A percentile compares a stretch with the other conserved stretches of the same genome.
phyloP scores from a whole-genome alignment of 352 stramenopile genomes.

The Globisporangium megalacanthum region DNA sequence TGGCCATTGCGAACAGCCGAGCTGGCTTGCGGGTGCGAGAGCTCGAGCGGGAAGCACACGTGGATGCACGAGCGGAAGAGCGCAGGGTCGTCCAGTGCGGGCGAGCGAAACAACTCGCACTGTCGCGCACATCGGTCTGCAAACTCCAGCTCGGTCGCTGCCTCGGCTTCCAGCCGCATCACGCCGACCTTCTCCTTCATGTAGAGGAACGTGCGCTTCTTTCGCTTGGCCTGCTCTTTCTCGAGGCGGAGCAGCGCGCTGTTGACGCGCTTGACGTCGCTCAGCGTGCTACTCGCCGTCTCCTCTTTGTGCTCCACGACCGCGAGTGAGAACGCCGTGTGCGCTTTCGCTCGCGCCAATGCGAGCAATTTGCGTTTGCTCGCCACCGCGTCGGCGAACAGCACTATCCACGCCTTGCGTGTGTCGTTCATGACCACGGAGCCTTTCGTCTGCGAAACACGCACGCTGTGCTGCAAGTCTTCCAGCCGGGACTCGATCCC shows the following conservation, averaged over 20 bases:
- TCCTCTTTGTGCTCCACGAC: slow-evolving; percentile 11
- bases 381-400: slow-evolving; percentile 22
- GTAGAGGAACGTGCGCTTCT: slow-evolving; percentile 21
- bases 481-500: slow-evolving; percentile 25
- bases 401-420: slow-evolving; percentile 21
- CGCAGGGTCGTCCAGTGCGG: slow-evolving; percentile 12
- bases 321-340: slow-evolving; percentile 10
- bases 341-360: slow-evolving; percentile 8
- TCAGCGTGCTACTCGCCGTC: slow-evolving; percentile 4
- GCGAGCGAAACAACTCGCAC: slow-evolving; percentile 15
- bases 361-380: slow-evolving; percentile 17
- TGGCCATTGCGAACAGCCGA: not conserved
- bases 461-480: slow-evolving; percentile 21
- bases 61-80: slow-evolving; percentile 23
- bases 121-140: slow-evolving; percentile 10
- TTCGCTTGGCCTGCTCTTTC: slow-evolving; percentile 29
- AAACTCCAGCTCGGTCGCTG: slow-evolving; percentile 8
- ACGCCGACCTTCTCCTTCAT: slow-evolving; percentile 23
- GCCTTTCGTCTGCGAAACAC: slow-evolving; percentile 26
- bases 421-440: slow-evolving; percentile 35
- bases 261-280: slow-evolving; percentile 21
- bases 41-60: slow-evolving; percentile 27
- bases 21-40: slow-evolving; percentile 3
- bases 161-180: slow-evolving; percentile 20
- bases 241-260: slow-evolving; percentile 18